Evolutionary conservation across 306 rosid species (phyloP).

Genomic region (Gynostemma pentaphyllum): DNA sequence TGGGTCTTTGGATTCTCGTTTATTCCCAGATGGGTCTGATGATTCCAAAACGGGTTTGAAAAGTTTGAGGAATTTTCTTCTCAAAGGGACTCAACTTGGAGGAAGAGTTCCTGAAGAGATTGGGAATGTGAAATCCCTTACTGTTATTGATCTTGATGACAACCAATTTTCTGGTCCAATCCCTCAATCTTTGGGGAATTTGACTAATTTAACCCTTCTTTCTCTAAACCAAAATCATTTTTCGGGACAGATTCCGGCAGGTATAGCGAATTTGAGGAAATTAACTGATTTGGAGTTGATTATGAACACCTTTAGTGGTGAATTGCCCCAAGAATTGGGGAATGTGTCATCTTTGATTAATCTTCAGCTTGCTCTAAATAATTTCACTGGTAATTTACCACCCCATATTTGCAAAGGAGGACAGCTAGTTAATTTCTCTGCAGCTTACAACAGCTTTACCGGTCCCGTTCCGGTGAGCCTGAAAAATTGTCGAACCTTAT

Average conservation of each 20-base stretch:
- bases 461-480: slow-evolving; percentile 35
- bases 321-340: too few relatives aligned
- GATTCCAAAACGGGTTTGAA: too few relatives aligned
- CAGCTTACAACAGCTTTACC: too few relatives aligned
- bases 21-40: too few relatives aligned
- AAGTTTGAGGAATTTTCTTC: slow-evolving; percentile 23
- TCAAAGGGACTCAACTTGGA: slow-evolving; percentile 23
- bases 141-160: slow-evolving; percentile 23
- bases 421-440: too few relatives aligned
- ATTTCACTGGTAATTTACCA: slow-evolving; percentile 38
- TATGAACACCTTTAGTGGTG: slow-evolving; percentile 23
- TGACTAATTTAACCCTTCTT: slow-evolving; percentile 22
- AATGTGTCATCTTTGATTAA: slow-evolving; percentile 31
- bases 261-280: slow-evolving; percentile 25
- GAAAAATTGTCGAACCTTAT: slow-evolving; percentile 25
- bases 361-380: slow-evolving; percentile 39
- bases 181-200: too few relatives aligned
- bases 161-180: too few relatives aligned
- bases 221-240: slow-evolving; percentile 21
- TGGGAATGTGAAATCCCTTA: slow-evolving; percentile 31
- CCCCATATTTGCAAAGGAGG: too few relatives aligned
- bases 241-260: slow-evolving; percentile 30
- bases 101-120: too few relatives aligned
- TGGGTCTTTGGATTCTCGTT: too few relatives aligned
- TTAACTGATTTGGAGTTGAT: slow-evolving; percentile 21